Percentiles rank a stretch among this genome's conserved stretches.
phyloP scores from a whole-genome alignment of 129 eudicot species.

The Artemisia argyi region DNA sequence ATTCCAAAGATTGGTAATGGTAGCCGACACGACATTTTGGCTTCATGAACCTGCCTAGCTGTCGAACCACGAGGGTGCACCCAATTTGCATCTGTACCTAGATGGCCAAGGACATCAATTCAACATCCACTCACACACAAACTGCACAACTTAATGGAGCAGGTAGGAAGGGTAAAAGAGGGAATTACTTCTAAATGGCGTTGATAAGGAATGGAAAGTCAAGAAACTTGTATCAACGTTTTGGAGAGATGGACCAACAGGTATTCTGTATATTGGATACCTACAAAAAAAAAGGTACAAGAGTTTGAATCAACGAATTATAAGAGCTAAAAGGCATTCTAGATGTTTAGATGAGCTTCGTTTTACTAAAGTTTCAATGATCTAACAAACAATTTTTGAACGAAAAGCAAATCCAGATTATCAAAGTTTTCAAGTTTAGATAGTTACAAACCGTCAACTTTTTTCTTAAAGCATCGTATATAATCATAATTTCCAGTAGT shows the following conservation, averaged over 20 bases:
- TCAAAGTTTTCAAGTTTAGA: no score
- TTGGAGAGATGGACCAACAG: conserved; percentile 82
- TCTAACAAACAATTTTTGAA: no score
- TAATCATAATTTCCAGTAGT: no score
- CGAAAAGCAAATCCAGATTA: no score
- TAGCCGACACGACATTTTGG: conserved; percentile 42
- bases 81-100: conserved; percentile 46
- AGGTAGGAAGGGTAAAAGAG: conserved; percentile 26
- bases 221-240: conserved; percentile 85
- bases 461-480: no score
- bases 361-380: no score
- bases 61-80: conserved; percentile 30
- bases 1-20: conserved; percentile 70
- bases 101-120: conserved; percentile 3
- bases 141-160: not conserved
- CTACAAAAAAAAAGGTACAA: conserved; percentile 39
- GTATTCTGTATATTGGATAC: conserved; percentile 97
- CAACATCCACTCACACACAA: conserved; percentile 7
- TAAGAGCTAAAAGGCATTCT: not conserved
- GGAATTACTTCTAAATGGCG: conserved; percentile 57
- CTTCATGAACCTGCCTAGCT: conserved; percentile 43
- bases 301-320: not conserved
- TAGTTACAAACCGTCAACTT: no score
- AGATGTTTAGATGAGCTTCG: no score
- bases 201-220: conserved; percentile 86